Evolutionary conservation across 164 flowering plant species (phyloP).

Genomic region (Houttuynia cordata): DNA sequence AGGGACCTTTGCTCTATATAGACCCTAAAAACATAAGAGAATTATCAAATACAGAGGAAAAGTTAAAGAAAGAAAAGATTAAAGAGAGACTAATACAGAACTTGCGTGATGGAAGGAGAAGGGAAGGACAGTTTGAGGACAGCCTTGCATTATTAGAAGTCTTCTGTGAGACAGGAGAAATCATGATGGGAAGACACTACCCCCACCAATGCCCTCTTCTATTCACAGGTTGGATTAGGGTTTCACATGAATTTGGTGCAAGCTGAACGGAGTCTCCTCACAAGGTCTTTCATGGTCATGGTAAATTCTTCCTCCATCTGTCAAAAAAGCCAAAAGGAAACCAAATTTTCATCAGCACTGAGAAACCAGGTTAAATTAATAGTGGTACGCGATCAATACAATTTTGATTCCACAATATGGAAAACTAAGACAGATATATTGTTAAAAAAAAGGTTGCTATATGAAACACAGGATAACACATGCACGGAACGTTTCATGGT

Average conservation of each 20-base stretch:
- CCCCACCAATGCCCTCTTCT: constrained; percentile 2
- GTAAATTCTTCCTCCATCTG: constrained; percentile 55
- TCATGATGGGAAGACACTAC: background rate
- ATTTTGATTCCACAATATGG: too few relatives aligned
- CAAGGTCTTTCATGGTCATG: constrained; percentile 46
- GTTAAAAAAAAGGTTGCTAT: too few relatives aligned
- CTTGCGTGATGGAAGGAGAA: background rate
- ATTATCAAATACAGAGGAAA: too few relatives aligned
- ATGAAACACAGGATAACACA: too few relatives aligned
- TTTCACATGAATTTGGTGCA: constrained; percentile 15
- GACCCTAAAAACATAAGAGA: too few relatives aligned
- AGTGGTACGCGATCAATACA: too few relatives aligned
- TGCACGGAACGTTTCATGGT: too few relatives aligned
- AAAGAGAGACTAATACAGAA: constrained; percentile 1
- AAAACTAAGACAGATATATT: too few relatives aligned
- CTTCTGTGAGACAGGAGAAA: constrained; percentile 4
- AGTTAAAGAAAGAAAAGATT: too few relatives aligned
- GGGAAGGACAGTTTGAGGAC: background rate
- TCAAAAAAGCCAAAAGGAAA: constrained; percentile 4
- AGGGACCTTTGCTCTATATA: too few relatives aligned
- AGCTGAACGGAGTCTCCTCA: constrained; percentile 27
- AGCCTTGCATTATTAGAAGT: constrained; percentile 3
- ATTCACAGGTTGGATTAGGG: background rate
- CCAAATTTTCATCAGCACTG: too few relatives aligned
- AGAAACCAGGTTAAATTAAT: too few relatives aligned